phyloP scores from a whole-genome alignment of 1,284 basidiomycete species.

The Erythrobasidium hasegawianum region DNA sequence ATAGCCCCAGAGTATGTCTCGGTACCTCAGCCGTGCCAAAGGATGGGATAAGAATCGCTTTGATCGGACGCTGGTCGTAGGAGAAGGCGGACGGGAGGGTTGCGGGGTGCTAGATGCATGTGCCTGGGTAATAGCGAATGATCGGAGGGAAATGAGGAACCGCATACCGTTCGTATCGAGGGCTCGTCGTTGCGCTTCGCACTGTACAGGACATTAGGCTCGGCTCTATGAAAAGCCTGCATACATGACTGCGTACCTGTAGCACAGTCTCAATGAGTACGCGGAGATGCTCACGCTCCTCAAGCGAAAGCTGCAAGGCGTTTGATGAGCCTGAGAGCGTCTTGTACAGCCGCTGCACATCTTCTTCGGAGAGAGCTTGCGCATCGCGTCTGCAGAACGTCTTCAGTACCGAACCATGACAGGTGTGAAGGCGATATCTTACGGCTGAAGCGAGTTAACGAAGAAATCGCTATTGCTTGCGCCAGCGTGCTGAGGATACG shows the following conservation, averaged over 20 bases:
- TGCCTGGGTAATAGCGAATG: constrained; percentile 39
- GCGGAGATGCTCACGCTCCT: constrained; percentile 73
- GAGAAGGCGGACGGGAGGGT: too few species aligned
- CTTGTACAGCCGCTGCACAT: too few species aligned
- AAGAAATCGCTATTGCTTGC: too few species aligned
- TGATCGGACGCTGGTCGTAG: background rate
- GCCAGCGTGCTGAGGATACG: too few species aligned
- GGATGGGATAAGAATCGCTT: background rate
- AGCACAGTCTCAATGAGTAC: constrained; percentile 77
- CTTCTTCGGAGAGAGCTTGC: too few species aligned
- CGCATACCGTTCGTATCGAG: constrained; percentile 84
- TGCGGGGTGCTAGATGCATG: too few species aligned
- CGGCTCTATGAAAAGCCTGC: background rate
- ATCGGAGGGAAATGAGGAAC: constrained; percentile 81
- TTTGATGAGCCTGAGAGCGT: too few species aligned
- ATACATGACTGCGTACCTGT: constrained; percentile 58
- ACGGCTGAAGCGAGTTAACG: too few species aligned
- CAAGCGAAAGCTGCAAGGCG: constrained; percentile 57
- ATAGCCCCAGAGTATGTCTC: constrained; percentile 92
- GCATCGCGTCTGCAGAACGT: too few species aligned
- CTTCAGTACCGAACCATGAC: too few species aligned
- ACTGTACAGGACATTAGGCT: constrained; percentile 54
- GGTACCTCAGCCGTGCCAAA: constrained; percentile 64
- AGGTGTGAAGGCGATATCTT: too few species aligned
- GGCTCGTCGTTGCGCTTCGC: constrained; percentile 77